Base-by-base conservation (phyloP, 2,329 filamentous ascomycete genomes). In the Ceratocystis eucalypticola region DNA sequence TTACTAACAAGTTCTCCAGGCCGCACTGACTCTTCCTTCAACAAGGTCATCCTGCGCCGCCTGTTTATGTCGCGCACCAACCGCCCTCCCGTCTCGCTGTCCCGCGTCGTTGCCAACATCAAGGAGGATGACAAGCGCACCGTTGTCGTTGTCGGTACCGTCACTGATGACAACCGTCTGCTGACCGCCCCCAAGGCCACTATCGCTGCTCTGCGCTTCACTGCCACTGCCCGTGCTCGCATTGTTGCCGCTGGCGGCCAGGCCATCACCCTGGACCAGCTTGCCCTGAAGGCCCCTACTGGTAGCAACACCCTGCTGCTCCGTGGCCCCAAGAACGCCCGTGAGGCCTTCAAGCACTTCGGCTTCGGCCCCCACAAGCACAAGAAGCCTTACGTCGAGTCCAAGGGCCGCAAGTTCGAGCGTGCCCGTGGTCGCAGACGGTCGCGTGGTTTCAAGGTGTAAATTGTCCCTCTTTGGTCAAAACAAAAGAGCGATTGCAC, bases 391-490 rank as follows among this genome's bases (percentile, higher is more conserved):
- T 89, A 96, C 74, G 85, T 99, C 76, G 85, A 91, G 81, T 96
- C 91, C 84, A 99, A 99, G 89, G 95, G 95, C 77, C 89, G 94
- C 82, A 99, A 99, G 86, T 99, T 99, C 84, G 95, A 99, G 88
- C 86, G 87, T 76, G 94, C 92, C 76, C 92, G 94, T 94, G 95
- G 94, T 81, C 92, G 94, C 82, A 95, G 94, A 88, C 85, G 91
- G 79, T 97, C 92, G 75, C 87, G 89, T 77, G 94, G 95, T 86
- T 99, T 99, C 92, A 99, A 99, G 91, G 94, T 99, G 78, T 99
- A 96, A 90, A 78, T 62, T 65, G 15, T 65, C 28, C 62, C 45
- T 41, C 20, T 67, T 30, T 66, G 53, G 63, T 22, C n/a, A 22
- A 17, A 64, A 64, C 48, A 53, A 64, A 64, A 64, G 45, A 45